Conservation (phyloP, 1,284 basidiomycete species). For the Cryptococcus sp. region DNA sequence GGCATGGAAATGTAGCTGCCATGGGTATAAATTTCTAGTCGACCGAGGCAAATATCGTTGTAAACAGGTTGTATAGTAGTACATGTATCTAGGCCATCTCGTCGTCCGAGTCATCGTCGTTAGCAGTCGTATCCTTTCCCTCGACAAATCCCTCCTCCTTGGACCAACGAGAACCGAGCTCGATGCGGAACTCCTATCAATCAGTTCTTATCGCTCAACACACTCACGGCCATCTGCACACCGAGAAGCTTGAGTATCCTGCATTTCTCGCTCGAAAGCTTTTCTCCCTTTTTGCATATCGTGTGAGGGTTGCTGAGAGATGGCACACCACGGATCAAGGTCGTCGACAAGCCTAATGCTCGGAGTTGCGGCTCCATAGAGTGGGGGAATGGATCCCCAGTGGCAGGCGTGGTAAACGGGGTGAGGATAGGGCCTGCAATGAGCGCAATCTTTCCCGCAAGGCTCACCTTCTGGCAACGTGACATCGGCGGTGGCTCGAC, state of each 20-base stretch:
- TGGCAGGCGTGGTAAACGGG: constrained; percentile 57
- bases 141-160: constrained; percentile 58
- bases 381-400: constrained; percentile 78
- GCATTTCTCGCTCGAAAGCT: constrained; percentile 74
- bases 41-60: constrained; percentile 8
- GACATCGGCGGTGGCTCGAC: constrained; percentile 68
- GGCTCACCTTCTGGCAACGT: constrained; percentile 59
- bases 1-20: constrained; percentile 42
- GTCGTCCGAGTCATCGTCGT: constrained; percentile 11
- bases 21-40: constrained; percentile 28
- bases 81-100: neutral
- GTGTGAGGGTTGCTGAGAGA: constrained; percentile 73
- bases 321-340: constrained; percentile 81
- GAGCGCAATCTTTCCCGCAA: neutral
- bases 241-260: constrained; percentile 83
- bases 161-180: constrained; percentile 68
- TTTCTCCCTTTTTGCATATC: constrained; percentile 77
- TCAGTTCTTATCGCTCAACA: constrained; percentile 4
- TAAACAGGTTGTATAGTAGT: neutral
- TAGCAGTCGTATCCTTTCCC: constrained; percentile 53
- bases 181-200: constrained; percentile 58
- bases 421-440: constrained; percentile 50
- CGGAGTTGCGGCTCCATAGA: constrained; percentile 95
- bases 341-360: constrained; percentile 80
- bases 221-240: constrained; percentile 65